These are phyloP conservation scores for Aschersonia sp. DNA, from an alignment of 2,329 filamentous ascomycete genomes.

Conservation along the genomic window DNA sequence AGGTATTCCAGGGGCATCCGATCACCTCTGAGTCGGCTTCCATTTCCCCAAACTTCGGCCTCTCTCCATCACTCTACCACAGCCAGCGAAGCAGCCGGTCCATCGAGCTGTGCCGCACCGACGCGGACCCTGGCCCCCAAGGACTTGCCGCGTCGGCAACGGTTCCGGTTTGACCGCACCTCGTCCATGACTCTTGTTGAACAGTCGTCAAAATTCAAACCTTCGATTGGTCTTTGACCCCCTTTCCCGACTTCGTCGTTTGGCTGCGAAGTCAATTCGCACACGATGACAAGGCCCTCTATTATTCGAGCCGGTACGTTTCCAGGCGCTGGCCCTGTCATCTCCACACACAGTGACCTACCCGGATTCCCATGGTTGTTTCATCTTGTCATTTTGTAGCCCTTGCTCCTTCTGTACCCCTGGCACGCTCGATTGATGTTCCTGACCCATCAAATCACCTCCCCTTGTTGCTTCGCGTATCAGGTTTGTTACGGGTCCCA, in stretches of 20 bases:
- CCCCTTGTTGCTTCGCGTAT: conserved; percentile 2
- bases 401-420: conserved; percentile 1
- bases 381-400: neutral
- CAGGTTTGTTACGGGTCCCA: neutral
- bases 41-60: too few relatives aligned
- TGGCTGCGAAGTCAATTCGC: neutral
- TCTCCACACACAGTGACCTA: neutral
- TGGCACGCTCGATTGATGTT: conserved; percentile 1
- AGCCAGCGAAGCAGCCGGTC: too few relatives aligned
- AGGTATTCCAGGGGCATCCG: too few relatives aligned
- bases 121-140: too few relatives aligned
- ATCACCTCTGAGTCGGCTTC: too few relatives aligned
- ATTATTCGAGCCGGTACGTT: conserved; percentile 48
- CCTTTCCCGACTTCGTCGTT: neutral
- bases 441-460: conserved; percentile 3
- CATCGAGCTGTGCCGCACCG: too few relatives aligned
- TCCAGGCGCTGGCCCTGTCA: conserved; percentile 5
- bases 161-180: too few relatives aligned
- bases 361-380: neutral
- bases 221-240: too few relatives aligned
- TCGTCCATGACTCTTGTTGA: too few relatives aligned
- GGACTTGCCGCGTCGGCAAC: too few relatives aligned
- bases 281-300: conserved; percentile 39
- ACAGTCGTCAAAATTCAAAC: too few relatives aligned
- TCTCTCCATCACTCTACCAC: too few relatives aligned